Percentiles rank a stretch among this genome's conserved stretches.
phyloP scores from a whole-genome alignment of 192 early-diverging fungal genomes.

The Entomortierella beljakovae region DNA sequence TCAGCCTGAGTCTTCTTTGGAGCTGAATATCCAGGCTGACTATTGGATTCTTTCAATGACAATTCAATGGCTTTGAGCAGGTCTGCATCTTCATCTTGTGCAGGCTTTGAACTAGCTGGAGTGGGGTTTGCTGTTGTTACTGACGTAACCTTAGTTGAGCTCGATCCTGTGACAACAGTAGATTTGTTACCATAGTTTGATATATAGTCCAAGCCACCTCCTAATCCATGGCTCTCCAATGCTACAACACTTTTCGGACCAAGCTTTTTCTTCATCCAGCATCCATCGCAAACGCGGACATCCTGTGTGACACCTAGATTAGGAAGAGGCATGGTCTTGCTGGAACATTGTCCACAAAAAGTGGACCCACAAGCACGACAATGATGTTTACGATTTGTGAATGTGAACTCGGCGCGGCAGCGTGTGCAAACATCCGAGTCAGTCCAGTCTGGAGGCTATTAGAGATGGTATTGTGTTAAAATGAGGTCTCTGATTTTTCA shows the following conservation, averaged over 20 bases:
- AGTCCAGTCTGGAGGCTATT: conserved; percentile 96
- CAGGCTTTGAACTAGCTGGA: conserved; percentile 14
- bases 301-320: conserved; percentile 88
- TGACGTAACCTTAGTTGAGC: not conserved
- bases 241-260: conserved; percentile 48
- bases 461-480: not conserved
- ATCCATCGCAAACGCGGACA: conserved; percentile 97
- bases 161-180: conserved; percentile 15
- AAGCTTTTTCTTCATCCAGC: conserved; percentile 75
- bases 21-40: conserved; percentile 60
- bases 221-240: conserved; percentile 44
- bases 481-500: not conserved
- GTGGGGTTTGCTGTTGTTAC: conserved; percentile 33
- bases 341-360: conserved; percentile 94
- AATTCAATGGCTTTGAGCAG: conserved; percentile 93
- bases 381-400: conserved; percentile 98
- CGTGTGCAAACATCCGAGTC: conserved; percentile 95
- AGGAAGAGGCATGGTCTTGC: conserved; percentile 86
- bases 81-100: conserved; percentile 85
- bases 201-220: conserved; percentile 60
- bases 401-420: conserved; percentile 91
- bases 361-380: conserved; percentile 98
- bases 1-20: conserved; percentile 24
- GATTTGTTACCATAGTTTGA: conserved; percentile 33
- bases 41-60: conserved; percentile 84